phyloP scores from a whole-genome alignment of 2,329 filamentous ascomycete genomes.

The Penicillium fuscoglaucum region DNA sequence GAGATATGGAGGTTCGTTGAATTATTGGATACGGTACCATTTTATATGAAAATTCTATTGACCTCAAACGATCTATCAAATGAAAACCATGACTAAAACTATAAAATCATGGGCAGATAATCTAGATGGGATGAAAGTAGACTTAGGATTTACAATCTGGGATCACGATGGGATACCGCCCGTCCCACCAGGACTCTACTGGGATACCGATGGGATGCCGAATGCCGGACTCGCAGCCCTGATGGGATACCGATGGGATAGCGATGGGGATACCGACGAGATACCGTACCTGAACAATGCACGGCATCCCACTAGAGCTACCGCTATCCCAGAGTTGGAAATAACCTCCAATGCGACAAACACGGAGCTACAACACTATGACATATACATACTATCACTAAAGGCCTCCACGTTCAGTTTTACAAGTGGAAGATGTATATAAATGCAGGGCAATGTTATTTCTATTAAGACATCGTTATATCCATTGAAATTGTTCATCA shows the following conservation, averaged over 20 bases:
- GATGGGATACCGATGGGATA: too few relatives aligned
- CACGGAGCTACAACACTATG: too few relatives aligned
- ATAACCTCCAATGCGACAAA: too few relatives aligned
- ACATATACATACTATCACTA: too few relatives aligned
- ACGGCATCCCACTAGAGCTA: too few relatives aligned
- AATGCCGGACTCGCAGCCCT: too few relatives aligned
- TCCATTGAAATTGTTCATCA: not conserved
- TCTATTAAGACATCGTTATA: not conserved
- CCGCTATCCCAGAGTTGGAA: too few relatives aligned
- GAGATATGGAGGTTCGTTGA: not conserved
- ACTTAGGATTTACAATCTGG: not conserved
- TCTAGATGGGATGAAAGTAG: not conserved
- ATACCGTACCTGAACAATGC: not conserved
- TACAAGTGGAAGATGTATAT: not conserved
- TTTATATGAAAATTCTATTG: not conserved
- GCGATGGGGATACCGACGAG: not conserved
- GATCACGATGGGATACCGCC: not conserved
- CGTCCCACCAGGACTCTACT: too few relatives aligned
- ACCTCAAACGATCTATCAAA: not conserved
- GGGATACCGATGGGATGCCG: not conserved
- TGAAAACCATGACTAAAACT: not conserved
- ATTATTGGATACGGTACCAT: not conserved
- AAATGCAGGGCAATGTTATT: not conserved
- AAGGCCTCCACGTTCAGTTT: too few relatives aligned
- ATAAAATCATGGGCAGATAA: not conserved